A percentile compares a stretch with the other conserved stretches of the same genome.
phyloP scores from a whole-genome alignment of 495 filamentous ascomycete species.

The Lasiosphaeria hispida region DNA sequence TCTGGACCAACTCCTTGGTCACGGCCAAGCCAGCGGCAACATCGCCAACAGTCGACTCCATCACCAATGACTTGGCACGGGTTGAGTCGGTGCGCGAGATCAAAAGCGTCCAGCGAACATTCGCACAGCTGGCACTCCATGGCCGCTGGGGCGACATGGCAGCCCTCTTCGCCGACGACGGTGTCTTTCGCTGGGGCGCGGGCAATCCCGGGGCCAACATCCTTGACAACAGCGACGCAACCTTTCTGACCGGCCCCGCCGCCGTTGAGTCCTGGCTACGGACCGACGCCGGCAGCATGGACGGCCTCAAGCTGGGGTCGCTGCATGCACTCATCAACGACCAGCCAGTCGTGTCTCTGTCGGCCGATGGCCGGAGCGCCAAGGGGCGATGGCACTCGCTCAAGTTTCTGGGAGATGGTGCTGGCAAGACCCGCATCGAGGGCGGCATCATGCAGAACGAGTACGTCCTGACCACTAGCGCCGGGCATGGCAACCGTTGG shows the following conservation, averaged over 20 bases:
- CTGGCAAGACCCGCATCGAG: constrained; percentile 11
- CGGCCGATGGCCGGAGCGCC: constrained; percentile 10
- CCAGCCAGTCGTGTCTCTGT: constrained; percentile 12
- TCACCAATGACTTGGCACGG: constrained; percentile 3
- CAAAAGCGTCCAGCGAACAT: constrained; percentile 16
- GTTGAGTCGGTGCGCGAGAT: constrained; percentile 23
- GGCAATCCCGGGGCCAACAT: not conserved
- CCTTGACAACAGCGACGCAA: not conserved
- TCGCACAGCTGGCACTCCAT: constrained; percentile 17
- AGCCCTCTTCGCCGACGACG: constrained; percentile 18
- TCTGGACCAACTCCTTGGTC: no score
- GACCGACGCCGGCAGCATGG: constrained; percentile 13
- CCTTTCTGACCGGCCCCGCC: not conserved
- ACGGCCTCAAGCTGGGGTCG: constrained; percentile 18
- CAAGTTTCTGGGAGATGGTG: constrained; percentile 16
- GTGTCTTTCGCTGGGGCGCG: constrained; percentile 11
- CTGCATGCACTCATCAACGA: constrained; percentile 13
- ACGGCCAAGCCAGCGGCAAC: no score
- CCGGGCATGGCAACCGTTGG: constrained; percentile 1
- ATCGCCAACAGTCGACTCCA: not conserved
- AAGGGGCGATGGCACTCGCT: constrained; percentile 15
- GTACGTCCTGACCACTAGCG: not conserved
- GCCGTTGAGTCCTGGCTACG: constrained; percentile 18
- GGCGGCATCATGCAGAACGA: constrained; percentile 24
- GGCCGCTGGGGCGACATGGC: constrained; percentile 16